A percentile compares a stretch with the other conserved stretches of the same genome.
These are phyloP conservation scores for Fusarium luffae DNA, from an alignment of 2,329 filamentous ascomycete genomes.

Conservation along the genomic window DNA sequence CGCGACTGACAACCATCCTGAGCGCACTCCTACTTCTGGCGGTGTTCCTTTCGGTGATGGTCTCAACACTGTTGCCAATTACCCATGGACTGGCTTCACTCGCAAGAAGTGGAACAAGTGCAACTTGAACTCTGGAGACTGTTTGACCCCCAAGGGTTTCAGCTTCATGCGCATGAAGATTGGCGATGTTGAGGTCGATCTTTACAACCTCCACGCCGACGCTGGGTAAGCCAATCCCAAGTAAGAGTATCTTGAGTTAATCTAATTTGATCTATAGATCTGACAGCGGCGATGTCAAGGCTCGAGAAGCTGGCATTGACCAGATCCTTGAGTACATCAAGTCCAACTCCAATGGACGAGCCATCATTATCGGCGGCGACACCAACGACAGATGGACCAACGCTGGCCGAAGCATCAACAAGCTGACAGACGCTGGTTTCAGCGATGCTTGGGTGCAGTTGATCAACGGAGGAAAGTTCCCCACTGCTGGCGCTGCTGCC, in stretches of 20 bases:
- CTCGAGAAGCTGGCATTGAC: constrained; percentile 68
- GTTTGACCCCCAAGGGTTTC: constrained; percentile 76
- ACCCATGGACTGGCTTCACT: constrained; percentile 62
- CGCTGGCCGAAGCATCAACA: constrained; percentile 59
- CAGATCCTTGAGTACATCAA: constrained; percentile 70
- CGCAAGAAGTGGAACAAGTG: constrained; percentile 70
- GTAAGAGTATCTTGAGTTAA: fast-evolving
- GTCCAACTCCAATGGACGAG: constrained; percentile 66
- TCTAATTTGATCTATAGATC: constrained; percentile 49
- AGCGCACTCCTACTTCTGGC: constrained; percentile 73
- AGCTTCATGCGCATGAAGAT: constrained; percentile 71
- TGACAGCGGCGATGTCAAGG: constrained; percentile 61
- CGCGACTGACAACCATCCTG: constrained; percentile 66
- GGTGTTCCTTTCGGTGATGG: constrained; percentile 71
- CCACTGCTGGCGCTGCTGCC: constrained; percentile 52
- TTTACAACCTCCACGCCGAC: constrained; percentile 75
- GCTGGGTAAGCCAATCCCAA: constrained; percentile 54
- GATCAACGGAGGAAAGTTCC: constrained; percentile 58
- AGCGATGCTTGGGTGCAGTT: constrained; percentile 71
- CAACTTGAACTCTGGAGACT: constrained; percentile 68
- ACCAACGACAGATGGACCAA: constrained; percentile 72
- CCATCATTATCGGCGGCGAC: constrained; percentile 73
- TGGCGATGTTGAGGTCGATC: constrained; percentile 67
- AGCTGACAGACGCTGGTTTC: constrained; percentile 62
- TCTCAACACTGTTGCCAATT: constrained; percentile 71